Conservation (phyloP, 495 filamentous ascomycete genomes). For the Pseudomonodictys pantanalensis region DNA sequence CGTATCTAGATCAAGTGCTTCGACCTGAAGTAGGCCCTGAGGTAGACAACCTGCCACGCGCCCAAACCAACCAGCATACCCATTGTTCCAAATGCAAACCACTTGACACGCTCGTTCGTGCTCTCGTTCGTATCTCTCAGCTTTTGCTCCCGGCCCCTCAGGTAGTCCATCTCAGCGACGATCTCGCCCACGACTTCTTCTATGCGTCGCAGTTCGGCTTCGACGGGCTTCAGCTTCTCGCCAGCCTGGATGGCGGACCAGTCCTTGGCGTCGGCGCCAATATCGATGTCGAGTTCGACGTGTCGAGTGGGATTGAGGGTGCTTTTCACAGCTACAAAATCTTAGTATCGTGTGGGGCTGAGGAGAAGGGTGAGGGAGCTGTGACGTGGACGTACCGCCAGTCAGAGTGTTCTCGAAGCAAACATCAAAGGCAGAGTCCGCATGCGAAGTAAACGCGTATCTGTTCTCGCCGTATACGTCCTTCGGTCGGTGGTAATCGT, state of each 20-base stretch:
- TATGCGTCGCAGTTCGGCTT: conserved; percentile 91
- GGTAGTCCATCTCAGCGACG: conserved; percentile 58
- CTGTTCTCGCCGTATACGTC: conserved; percentile 89
- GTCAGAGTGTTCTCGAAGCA: conserved; percentile 89
- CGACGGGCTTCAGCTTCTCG: conserved; percentile 97
- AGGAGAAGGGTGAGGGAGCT: not conserved
- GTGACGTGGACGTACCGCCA: conserved; percentile 51
- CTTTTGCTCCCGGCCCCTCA: conserved; percentile 85
- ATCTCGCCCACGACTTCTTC: conserved; percentile 44
- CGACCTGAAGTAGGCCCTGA: conserved; percentile 95
- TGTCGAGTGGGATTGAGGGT: conserved; percentile 64
- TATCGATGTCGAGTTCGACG: conserved; percentile 96
- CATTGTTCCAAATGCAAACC: conserved; percentile 95
- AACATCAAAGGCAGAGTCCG: conserved; percentile 92
- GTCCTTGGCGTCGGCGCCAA: conserved; percentile 96
- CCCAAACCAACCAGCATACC: conserved; percentile 87
- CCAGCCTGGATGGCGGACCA: conserved; percentile 94
- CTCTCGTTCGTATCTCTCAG: conserved; percentile 98
- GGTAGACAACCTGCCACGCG: conserved; percentile 95
- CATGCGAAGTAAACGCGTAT: conserved; percentile 92
- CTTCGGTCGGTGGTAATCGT: conserved; percentile 88
- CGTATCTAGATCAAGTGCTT: conserved; percentile 75
- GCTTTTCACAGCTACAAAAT: conserved; percentile 37
- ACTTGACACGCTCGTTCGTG: conserved; percentile 97
- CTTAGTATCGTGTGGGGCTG: conserved; percentile 1